Percentiles rank a stretch among this genome's conserved stretches.
These are phyloP conservation scores for Coniochaeta sp. DNA, from an alignment of 2,329 filamentous ascomycete species.

Conservation along the genomic window DNA sequence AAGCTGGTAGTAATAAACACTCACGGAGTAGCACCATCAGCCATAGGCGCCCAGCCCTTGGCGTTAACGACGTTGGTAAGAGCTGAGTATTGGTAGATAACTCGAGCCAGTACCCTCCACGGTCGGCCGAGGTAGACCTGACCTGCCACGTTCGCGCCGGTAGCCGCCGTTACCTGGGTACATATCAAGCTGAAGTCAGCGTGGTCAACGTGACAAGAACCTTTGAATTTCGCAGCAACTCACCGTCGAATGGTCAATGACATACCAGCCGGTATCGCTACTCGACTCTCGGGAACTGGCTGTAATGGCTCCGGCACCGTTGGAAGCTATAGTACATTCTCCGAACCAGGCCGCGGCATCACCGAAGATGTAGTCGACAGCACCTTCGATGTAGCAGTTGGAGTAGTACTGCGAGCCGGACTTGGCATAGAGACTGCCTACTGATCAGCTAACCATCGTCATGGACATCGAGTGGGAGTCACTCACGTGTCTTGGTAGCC, in stretches of 20 bases:
- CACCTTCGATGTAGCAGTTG: conserved; percentile 19
- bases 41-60: neutral
- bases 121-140: conserved; percentile 17
- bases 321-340: conserved; percentile 23
- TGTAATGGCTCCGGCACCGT: conserved; percentile 22
- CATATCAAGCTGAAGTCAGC: conserved; percentile 10
- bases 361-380: conserved; percentile 27
- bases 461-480: too few species aligned
- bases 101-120: neutral
- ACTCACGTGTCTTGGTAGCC: conserved; percentile 26
- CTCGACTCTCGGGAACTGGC: conserved; percentile 18
- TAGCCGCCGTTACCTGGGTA: conserved; percentile 6
- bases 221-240: neutral
- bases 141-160: conserved; percentile 8
- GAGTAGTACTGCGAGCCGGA: conserved; percentile 23
- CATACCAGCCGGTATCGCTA: conserved; percentile 20
- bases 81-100: neutral
- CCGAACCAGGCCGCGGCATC: conserved; percentile 17
- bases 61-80: neutral
- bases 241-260: conserved; percentile 19
- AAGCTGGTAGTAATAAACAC: neutral
- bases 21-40: neutral
- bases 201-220: neutral
- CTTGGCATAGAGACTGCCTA: conserved; percentile 19
- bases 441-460: neutral